phyloP scores from a whole-genome alignment of 305 asterid genomes.

The Solanum hybrid region DNA sequence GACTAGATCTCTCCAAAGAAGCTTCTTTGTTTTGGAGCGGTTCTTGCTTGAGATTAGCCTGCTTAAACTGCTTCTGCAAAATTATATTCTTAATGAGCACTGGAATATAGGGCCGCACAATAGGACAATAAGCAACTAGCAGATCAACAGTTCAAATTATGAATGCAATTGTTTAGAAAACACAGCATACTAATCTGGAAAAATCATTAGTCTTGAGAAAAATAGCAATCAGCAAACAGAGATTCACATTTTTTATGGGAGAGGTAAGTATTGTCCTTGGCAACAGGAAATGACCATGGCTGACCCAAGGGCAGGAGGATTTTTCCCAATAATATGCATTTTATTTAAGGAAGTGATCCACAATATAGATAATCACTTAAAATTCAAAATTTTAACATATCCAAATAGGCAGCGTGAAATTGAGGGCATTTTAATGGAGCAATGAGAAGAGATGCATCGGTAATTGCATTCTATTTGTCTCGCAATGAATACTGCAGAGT shows the following conservation, averaged over 20 bases:
- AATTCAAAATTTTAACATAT: neutral
- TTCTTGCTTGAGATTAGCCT: slow-evolving; percentile 29
- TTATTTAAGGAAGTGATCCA: neutral
- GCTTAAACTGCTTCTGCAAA: slow-evolving; percentile 73
- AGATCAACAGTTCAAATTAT: neutral
- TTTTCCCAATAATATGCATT: neutral
- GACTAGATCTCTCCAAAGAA: neutral
- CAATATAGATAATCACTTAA: neutral
- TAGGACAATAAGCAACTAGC: neutral
- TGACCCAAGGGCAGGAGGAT: neutral
- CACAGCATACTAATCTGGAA: neutral
- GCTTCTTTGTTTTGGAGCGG: slow-evolving; percentile 2
- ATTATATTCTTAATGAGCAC: neutral
- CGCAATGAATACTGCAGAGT: neutral
- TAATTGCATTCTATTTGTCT: neutral
- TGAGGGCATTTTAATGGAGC: neutral
- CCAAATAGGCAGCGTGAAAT: neutral
- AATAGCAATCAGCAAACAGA: neutral
- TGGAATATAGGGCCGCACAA: neutral
- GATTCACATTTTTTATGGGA: neutral
- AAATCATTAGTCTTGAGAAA: neutral
- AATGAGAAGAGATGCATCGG: neutral
- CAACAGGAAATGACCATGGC: neutral
- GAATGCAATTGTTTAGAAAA: neutral
- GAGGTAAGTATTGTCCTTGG: neutral